These are phyloP conservation scores for Diaporthe aspalathi DNA, from an alignment of 2,329 filamentous ascomycete species.

Conservation along the genomic window DNA sequence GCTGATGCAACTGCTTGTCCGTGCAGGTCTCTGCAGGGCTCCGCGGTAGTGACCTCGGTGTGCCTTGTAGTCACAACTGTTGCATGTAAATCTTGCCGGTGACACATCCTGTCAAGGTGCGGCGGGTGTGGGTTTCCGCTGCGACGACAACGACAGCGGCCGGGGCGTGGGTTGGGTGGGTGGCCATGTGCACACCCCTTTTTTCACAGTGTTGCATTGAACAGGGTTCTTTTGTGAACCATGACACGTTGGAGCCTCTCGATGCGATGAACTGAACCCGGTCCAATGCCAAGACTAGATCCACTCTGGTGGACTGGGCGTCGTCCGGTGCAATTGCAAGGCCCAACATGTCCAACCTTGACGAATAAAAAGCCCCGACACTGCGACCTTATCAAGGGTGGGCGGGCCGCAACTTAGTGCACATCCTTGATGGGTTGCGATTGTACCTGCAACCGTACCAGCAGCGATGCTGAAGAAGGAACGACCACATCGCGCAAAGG, in stretches of 20 bases:
- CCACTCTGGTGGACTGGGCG: slow-evolving; percentile 4
- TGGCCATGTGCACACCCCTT: slow-evolving; percentile 29
- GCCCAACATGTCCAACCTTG: slow-evolving; percentile 11
- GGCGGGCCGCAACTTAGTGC: slow-evolving; percentile 31
- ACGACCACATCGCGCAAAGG: not conserved
- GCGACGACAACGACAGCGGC: not conserved
- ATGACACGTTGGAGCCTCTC: slow-evolving; percentile 21
- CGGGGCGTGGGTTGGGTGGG: not conserved
- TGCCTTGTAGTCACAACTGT: not conserved
- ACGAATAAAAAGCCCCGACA: slow-evolving; percentile 16
- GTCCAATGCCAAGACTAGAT: slow-evolving; percentile 11
- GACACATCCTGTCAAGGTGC: not conserved
- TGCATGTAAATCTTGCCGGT: slow-evolving; percentile 9
- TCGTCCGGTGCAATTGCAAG: slow-evolving; percentile 2
- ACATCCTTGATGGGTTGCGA: slow-evolving; percentile 3
- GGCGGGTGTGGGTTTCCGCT: slow-evolving; percentile 5
- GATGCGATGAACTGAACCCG: slow-evolving; percentile 9
- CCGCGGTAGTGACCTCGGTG: not conserved
- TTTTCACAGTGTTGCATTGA: slow-evolving; percentile 28
- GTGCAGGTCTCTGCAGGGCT: not conserved
- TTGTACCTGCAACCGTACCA: not conserved
- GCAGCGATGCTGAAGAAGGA: slow-evolving; percentile 6
- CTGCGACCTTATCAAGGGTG: slow-evolving; percentile 10
- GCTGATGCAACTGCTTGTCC: not conserved
- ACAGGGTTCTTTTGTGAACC: slow-evolving; percentile 29